phyloP scores from a whole-genome alignment of 805 yeast species.

The Lipomyces starkeyi region DNA sequence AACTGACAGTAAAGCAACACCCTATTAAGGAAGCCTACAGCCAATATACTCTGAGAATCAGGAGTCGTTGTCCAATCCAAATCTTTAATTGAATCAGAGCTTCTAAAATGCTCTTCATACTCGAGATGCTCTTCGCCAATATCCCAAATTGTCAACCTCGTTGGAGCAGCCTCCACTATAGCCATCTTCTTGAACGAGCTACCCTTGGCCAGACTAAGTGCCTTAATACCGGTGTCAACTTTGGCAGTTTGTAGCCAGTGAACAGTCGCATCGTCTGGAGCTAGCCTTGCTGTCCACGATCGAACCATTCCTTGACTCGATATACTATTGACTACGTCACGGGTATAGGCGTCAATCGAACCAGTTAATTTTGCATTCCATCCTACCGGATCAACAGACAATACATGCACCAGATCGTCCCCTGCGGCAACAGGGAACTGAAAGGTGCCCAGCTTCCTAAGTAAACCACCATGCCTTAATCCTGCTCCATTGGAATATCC shows the following conservation, averaged over 20 bases:
- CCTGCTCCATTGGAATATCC: conserved; percentile 1
- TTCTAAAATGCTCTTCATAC: conserved; percentile 50
- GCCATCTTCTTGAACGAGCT: conserved; percentile 81
- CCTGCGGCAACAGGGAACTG: conserved; percentile 42
- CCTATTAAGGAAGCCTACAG: conserved; percentile 73
- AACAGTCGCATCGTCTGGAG: conserved; percentile 42
- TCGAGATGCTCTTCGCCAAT: conserved; percentile 63
- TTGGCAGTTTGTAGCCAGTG: conserved; percentile 60
- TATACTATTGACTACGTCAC: conserved; percentile 64
- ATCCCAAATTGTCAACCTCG: conserved; percentile 78
- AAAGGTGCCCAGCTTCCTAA: conserved; percentile 34
- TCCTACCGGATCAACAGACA: conserved; percentile 68
- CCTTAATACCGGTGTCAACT: conserved; percentile 61
- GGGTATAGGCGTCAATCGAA: conserved; percentile 45
- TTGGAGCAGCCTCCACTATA: conserved; percentile 62
- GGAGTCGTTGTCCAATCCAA: conserved; percentile 86
- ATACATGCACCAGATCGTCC: conserved; percentile 46
- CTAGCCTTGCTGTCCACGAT: conserved; percentile 54
- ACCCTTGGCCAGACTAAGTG: conserved; percentile 65
- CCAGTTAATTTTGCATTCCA: conserved; percentile 51
- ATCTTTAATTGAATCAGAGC: conserved; percentile 57
- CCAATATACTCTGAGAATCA: conserved; percentile 70
- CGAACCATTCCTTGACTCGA: conserved; percentile 57
- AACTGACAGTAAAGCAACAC: conserved; percentile 78
- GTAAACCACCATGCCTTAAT: background rate